Evolutionary conservation across 2,329 filamentous ascomycete genomes (phyloP), one percentile per base, ranked within the genome.

Genomic region (Aureobasidium melanogenum): DNA sequence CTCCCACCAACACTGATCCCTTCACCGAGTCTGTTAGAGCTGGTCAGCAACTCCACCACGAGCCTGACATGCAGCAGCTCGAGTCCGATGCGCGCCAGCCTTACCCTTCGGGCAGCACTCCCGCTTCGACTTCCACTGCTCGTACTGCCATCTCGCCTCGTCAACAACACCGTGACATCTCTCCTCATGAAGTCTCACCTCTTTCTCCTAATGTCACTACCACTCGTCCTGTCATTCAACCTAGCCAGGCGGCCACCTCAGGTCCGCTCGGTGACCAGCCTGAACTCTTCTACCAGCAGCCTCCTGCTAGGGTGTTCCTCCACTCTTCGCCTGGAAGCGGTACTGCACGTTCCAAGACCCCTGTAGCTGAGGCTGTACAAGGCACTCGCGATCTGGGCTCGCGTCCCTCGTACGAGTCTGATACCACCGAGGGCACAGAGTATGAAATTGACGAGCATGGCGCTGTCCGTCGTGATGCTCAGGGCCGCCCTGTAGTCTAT

Each of bases 391-490:
- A 56, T 15, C 34, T 62, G 1, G 59, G 78, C 22, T 82, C 79
- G 65, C 79, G 80, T 36, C 74, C 75, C 17, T 71, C 71, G 19
- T 79, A 79, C 62, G 76, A 73, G 24, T 75, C 71, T 61, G 72
- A 72, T 61, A 75, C 75, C 63, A 87, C 83, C 62, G 87, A 88
- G 71, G 84, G 86, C 74, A 88, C 88, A 72, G 88, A 91, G 73
- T 91, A 88, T 73, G 80, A 83, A 64, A 81, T 84, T 66, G 84
- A 88, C 69, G 77, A 79, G 34, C 75, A 82, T 60, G 85, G 84
- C 64, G 80, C 83, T 66, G 84, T 85, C 67, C 77, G 84, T 61
- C 80, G 79, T 59, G 86, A 88, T 72, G 76, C 78, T 36, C 79
- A 82, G 60, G 86, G 86, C 59, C 80, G 81, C 57, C 83, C 80